Evolutionary conservation across 23 red algal species (phyloP).

Genomic region (Cyanidium caldarium): DNA sequence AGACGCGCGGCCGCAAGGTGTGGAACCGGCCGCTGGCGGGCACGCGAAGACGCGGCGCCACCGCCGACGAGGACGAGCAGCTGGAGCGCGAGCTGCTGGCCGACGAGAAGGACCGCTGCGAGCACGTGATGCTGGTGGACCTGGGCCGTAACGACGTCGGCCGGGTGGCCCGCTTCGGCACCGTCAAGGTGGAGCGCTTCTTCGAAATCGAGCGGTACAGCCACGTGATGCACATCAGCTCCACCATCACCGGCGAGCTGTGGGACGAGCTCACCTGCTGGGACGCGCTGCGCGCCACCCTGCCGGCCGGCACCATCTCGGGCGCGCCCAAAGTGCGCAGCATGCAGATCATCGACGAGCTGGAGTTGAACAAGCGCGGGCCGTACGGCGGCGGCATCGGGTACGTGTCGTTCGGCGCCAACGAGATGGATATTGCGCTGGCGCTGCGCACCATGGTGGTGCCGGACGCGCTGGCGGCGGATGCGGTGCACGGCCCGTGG

Average conservation of each 20-base stretch:
- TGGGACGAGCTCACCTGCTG: slow-evolving; percentile 60
- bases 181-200: slow-evolving; percentile 49
- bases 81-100: slow-evolving; percentile 68
- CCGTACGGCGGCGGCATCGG: slow-evolving; percentile 99
- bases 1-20: slow-evolving; percentile 37
- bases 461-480: slow-evolving; percentile 14
- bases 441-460: slow-evolving; percentile 95
- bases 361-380: slow-evolving; percentile 79
- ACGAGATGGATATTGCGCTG: slow-evolving; percentile 95
- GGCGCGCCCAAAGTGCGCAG: slow-evolving; percentile 92
- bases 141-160: slow-evolving; percentile 96
- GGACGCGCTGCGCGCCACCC: slow-evolving; percentile 78
- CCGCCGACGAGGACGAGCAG: slow-evolving; percentile 57
- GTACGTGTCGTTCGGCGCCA: slow-evolving; percentile 73
- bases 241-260: slow-evolving; percentile 64
- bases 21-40: slow-evolving; percentile 95
- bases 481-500: slow-evolving; percentile 27
- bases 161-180: slow-evolving; percentile 55
- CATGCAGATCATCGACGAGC: slow-evolving; percentile 96
- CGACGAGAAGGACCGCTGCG: slow-evolving; percentile 70
- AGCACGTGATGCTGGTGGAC: slow-evolving; percentile 99
- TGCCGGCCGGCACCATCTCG: slow-evolving; percentile 84
- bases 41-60: slow-evolving; percentile 55
- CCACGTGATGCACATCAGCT: slow-evolving; percentile 97
- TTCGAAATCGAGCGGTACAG: slow-evolving; percentile 93